Base-by-base conservation (phyloP, 345 rosid genomes). In the Eucalyptus pauciflora region DNA sequence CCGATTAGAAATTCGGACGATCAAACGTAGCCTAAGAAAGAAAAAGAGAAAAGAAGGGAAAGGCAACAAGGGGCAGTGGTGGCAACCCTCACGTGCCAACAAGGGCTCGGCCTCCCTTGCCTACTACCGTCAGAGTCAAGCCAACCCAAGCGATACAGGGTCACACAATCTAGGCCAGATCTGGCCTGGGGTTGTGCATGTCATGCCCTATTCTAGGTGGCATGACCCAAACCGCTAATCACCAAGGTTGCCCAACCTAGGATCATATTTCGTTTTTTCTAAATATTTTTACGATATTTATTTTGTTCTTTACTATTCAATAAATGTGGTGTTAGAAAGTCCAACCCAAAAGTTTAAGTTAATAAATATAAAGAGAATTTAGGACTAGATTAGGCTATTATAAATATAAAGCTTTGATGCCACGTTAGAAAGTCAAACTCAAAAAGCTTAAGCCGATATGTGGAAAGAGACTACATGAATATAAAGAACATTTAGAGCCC, bases 361-460 rank as follows among this genome's bases (percentile, higher is more conserved):
- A 2, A 22, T 22, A 54, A 4, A 54, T 54, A 54, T 22, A 22
- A 22, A 54, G 12, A 54, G 27, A 2, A 54, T 54, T 54, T 54
- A 54, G 25, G 0, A 8, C 27, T 2, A 0, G 10, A 54, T 54
- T 22, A 51, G 8, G 20, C 18, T 50, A 50, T 15, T 50, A 51
- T 17, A 51, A 17, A 51, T 51, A 51, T 51, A 51, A 51, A 20
- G 25, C 27, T 54, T 54, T 22, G 11, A 54, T 22, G 12, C 25
- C 1, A 4, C 3, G 27, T 22, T 54, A 22, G 25, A 54, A 54
- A 54, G 12, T 54, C 5, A 10, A 54, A 54, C 10, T 11, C 25
- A 20, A 54, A 54, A 54, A 20, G 1, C 10, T 54, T 54, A 54
- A 54, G 0, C 0, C 1, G 0, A 8, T 22, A 8, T 3, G 11